phyloP scores from a whole-genome alignment of 306 rosid genomes.

The Dalbergia oliveri region DNA sequence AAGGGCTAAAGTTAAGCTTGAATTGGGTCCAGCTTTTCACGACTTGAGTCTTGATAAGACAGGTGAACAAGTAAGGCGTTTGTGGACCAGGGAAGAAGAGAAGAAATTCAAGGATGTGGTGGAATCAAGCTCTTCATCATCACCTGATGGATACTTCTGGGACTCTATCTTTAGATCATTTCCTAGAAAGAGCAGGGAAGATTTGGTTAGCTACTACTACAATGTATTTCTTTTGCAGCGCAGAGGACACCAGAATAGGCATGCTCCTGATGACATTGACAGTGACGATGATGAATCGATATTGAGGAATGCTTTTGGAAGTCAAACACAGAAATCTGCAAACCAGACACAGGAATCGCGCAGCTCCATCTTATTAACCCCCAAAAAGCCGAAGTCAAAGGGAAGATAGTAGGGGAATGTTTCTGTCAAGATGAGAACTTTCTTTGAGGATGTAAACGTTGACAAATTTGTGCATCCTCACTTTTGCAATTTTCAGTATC shows the following conservation, averaged over 20 bases:
- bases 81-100: constrained; percentile 74
- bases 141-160: constrained; percentile 60
- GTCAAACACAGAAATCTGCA: constrained; percentile 32
- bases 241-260: constrained; percentile 79
- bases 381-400: constrained; percentile 54
- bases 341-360: constrained; percentile 33
- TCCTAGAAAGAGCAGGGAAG: constrained; percentile 69
- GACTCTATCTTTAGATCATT: constrained; percentile 56
- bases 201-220: constrained; percentile 85
- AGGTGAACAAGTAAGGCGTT: constrained; percentile 70
- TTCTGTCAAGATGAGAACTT: constrained; percentile 29
- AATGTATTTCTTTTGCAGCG: constrained; percentile 83
- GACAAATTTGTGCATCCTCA: constrained; percentile 29
- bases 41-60: constrained; percentile 64
- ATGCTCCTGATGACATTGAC: constrained; percentile 62
- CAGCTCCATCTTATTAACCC: constrained; percentile 54
- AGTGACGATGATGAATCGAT: constrained; percentile 80
- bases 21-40: constrained; percentile 72
- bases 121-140: constrained; percentile 52
- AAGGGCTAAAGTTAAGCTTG: constrained; percentile 65
- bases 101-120: constrained; percentile 60
- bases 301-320: constrained; percentile 55
- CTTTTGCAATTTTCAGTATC: constrained; percentile 35
- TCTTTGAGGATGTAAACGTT: constrained; percentile 30
- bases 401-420: constrained; percentile 39